Conservation (phyloP, 352 stramenopile genomes). For the Pythium aphanidermatum region DNA sequence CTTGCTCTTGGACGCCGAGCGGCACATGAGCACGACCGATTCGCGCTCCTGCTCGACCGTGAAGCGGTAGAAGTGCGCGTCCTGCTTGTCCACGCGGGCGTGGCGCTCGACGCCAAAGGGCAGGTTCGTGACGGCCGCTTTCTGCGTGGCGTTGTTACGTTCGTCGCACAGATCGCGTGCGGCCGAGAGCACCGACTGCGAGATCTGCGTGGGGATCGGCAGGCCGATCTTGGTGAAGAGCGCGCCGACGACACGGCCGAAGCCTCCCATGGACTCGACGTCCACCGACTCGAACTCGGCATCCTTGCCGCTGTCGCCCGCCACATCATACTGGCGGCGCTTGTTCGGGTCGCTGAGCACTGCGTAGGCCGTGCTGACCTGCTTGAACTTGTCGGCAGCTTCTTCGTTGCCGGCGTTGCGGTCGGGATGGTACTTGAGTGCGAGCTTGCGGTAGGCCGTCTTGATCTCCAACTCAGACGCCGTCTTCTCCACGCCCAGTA, state of each 20-base stretch:
- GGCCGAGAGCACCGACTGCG: slow-evolving; percentile 72
- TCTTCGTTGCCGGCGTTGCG: slow-evolving; percentile 76
- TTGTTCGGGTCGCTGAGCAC: slow-evolving; percentile 86
- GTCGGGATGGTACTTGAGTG: slow-evolving; percentile 88
- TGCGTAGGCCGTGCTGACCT: slow-evolving; percentile 79
- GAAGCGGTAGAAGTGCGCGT: slow-evolving; percentile 84
- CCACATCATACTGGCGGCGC: slow-evolving; percentile 80
- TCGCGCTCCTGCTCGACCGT: slow-evolving; percentile 63
- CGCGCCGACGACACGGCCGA: slow-evolving; percentile 76
- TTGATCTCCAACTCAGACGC: slow-evolving; percentile 89
- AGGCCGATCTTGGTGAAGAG: slow-evolving; percentile 88
- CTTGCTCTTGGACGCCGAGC: slow-evolving; percentile 78
- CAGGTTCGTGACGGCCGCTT: slow-evolving; percentile 54
- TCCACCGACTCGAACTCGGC: slow-evolving; percentile 79
- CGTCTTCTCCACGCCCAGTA: slow-evolving; percentile 87
- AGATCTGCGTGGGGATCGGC: slow-evolving; percentile 86
- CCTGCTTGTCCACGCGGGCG: slow-evolving; percentile 82
- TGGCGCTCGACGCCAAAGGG: slow-evolving; percentile 66
- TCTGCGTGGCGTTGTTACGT: slow-evolving; percentile 56
- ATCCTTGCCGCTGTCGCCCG: slow-evolving; percentile 62
- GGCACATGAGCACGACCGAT: slow-evolving; percentile 79
- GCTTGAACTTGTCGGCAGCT: slow-evolving; percentile 81
- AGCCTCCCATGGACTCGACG: slow-evolving; percentile 78
- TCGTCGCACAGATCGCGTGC: slow-evolving; percentile 71
- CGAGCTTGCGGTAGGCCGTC: slow-evolving; percentile 82